Evolutionary conservation across 345 rosid species (phyloP).

Genomic region (Garcia nutans): DNA sequence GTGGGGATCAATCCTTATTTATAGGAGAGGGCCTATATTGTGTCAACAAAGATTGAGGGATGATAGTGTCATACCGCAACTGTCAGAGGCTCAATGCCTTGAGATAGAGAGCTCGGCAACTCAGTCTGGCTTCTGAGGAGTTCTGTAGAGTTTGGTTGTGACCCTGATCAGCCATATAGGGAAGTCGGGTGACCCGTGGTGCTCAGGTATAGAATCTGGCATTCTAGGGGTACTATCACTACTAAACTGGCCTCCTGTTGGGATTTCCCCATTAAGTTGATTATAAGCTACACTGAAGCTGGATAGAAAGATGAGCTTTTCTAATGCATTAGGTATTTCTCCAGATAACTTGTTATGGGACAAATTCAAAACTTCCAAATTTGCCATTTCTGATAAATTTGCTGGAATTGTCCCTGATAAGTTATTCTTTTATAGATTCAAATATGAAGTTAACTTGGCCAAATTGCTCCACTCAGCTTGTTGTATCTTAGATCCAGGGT

Average conservation of each 20-base stretch:
- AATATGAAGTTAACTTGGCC: slow-evolving; percentile 16
- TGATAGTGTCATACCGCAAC: too few species aligned
- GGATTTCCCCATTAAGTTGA: slow-evolving; percentile 21
- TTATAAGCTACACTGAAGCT: slow-evolving; percentile 28
- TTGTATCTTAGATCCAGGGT: slow-evolving; percentile 27
- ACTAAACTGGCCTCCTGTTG: slow-evolving; percentile 27
- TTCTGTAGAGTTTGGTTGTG: too few species aligned
- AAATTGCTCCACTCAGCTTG: slow-evolving; percentile 22
- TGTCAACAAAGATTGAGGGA: too few species aligned
- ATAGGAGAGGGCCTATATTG: too few species aligned
- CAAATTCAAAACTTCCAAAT: slow-evolving; percentile 24
- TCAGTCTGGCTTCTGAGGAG: too few species aligned
- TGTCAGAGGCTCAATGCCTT: too few species aligned
- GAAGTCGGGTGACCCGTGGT: too few species aligned
- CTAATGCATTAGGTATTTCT: slow-evolving; percentile 9
- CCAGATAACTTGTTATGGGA: slow-evolving; percentile 24
- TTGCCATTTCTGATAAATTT: slow-evolving; percentile 18
- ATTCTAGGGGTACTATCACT: too few species aligned
- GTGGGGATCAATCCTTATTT: too few species aligned
- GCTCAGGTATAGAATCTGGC: too few species aligned
- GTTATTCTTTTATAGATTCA: slow-evolving; percentile 1
- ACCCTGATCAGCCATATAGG: too few species aligned
- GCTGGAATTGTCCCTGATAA: slow-evolving; percentile 25
- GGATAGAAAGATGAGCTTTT: slow-evolving; percentile 20
- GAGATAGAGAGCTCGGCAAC: too few species aligned